Base-by-base conservation (phyloP, 768 basidiomycete species). In the Gloeophyllum trabeum region DNA sequence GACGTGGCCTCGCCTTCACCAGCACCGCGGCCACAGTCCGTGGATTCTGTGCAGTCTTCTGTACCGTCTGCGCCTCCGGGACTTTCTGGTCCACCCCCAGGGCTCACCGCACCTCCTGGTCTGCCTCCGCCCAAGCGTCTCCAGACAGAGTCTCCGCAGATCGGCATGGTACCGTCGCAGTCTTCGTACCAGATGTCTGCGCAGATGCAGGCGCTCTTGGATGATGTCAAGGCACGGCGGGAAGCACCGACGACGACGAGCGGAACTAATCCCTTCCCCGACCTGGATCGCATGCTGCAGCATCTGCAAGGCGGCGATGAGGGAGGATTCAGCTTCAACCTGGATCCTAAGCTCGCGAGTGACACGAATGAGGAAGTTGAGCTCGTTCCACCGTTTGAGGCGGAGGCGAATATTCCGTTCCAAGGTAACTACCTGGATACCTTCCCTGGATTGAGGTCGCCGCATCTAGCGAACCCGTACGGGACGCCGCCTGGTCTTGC, bases 181-280 rank as follows among this genome's bases (percentile, higher is more conserved):
- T 69, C 76, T 10, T 72, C 76, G 4, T 93, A 92, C 58, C 88
- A 91, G 53, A 86, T 91, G 69, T 91, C 90, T 0, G 83, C 69
- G 13, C 83, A 88, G 28, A 88, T 86, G 2, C 81, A 81, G 47
- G 86, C 84, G 1, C 68, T 93, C 36, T 66, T 93, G 36, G 86
- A 91, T 44, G 90, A 92, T 50, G 74, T 93, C 28, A 81, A 77
- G 54, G 76, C 76, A 18, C 68, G 88, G 24, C 72, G 88, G 35
- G 83, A 88, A 50, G 67, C 73, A 5, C 63, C 65, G 2, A 56
- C 67, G 18, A 53, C 59, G 7, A 53, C 66, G 5, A 57, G 63
- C 30, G 59, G 61, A 36, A 60, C 64, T 24, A 87, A 70, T 56
- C 76, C 86, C 7, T 93, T 93, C 71, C 91, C 90, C 6, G 90